These are phyloP conservation scores for Raphanus raphanistrum DNA, from an alignment of 345 rosid species.

Conservation along the genomic window DNA sequence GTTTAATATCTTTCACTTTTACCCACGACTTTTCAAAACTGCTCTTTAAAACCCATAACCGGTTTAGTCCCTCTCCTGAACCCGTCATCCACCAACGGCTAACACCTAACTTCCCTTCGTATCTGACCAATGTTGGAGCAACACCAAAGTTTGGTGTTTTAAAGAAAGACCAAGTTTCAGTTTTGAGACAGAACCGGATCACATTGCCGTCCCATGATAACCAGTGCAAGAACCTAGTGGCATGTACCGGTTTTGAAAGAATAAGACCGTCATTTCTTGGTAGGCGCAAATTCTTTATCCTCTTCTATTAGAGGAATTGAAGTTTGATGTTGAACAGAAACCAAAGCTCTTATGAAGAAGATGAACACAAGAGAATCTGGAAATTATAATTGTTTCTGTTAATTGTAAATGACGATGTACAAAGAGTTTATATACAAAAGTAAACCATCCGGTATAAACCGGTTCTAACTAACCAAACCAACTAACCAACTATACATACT, in stretches of 20 bases:
- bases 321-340: too few species aligned
- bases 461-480: too few species aligned
- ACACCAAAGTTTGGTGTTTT: neutral
- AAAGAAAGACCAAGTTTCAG: constrained; percentile 19
- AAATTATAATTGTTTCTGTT: too few species aligned
- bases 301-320: neutral
- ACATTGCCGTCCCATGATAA: neutral
- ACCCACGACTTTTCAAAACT: neutral
- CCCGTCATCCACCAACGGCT: neutral
- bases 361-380: too few species aligned
- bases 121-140: neutral
- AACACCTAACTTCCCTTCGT: constrained; percentile 5
- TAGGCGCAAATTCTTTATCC: neutral
- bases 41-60: constrained; percentile 6
- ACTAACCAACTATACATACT: too few species aligned
- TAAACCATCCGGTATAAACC: too few species aligned
- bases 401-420: too few species aligned
- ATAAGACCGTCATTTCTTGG: neutral
- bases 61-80: neutral
- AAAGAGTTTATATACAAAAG: too few species aligned
- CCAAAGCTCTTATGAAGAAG: too few species aligned
- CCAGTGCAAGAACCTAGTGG: constrained; percentile 24
- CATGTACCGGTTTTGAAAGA: neutral
- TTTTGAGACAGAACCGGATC: constrained; percentile 18
- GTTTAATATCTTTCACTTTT: neutral